These are phyloP conservation scores for Echium plantagineum DNA, from an alignment of 257 asterid species.

Conservation along the genomic window DNA sequence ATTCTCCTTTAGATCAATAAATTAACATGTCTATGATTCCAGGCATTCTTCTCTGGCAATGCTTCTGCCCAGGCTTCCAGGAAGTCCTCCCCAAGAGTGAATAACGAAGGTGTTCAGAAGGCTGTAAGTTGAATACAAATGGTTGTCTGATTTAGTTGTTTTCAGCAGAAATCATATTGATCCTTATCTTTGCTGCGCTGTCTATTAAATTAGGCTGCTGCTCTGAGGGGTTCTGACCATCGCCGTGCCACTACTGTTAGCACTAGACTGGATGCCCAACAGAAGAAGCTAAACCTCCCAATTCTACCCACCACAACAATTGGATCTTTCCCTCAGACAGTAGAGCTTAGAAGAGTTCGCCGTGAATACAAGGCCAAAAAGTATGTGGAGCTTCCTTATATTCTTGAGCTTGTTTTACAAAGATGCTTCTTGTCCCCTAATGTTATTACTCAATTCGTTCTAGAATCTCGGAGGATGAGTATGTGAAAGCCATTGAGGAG, in stretches of 20 bases:
- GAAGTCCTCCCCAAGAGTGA: slow-evolving; percentile 94
- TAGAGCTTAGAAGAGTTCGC: slow-evolving; percentile 88
- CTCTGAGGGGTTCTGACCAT: slow-evolving; percentile 88
- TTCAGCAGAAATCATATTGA: not conserved
- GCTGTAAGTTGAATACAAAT: slow-evolving; percentile 49
- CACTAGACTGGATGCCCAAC: slow-evolving; percentile 93
- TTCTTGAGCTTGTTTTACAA: not conserved
- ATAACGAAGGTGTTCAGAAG: slow-evolving; percentile 83
- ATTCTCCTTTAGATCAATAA: not conserved
- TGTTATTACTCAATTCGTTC: slow-evolving; percentile 1
- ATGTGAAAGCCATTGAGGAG: slow-evolving; percentile 65
- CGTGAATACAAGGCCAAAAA: slow-evolving; percentile 97
- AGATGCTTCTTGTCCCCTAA: slow-evolving; percentile 11
- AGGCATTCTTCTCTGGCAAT: slow-evolving; percentile 77
- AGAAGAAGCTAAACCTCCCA: slow-evolving; percentile 93
- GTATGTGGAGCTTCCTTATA: slow-evolving; percentile 26
- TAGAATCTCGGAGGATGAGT: slow-evolving; percentile 90
- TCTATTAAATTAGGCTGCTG: slow-evolving; percentile 45
- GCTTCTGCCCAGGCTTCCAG: slow-evolving; percentile 94
- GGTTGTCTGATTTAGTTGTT: not conserved
- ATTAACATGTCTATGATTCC: slow-evolving; percentile 8
- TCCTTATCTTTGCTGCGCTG: not conserved
- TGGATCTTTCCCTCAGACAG: slow-evolving; percentile 98
- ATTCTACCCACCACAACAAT: slow-evolving; percentile 94
- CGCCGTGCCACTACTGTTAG: slow-evolving; percentile 93